A percentile compares a stretch with the other conserved stretches of the same genome.
Conservation (phyloP, 768 basidiomycete genomes). For the Suillus subalutaceus region DNA sequence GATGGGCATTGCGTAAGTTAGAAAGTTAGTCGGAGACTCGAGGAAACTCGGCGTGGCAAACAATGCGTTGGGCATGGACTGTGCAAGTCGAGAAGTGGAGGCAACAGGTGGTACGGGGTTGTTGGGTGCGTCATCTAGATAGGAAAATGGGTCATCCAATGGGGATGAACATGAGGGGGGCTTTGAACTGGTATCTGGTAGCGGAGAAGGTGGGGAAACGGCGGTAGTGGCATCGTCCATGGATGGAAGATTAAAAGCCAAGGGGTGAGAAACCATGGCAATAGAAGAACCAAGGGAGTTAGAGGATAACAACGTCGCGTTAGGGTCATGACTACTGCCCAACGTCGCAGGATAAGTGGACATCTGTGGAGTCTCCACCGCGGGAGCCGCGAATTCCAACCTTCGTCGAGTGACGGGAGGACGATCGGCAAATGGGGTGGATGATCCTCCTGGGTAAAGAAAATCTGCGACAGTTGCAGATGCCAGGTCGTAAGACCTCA, state of each 20-base stretch:
- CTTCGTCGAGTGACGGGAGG: conserved; percentile 24
- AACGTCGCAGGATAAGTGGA: neutral
- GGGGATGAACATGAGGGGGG: conserved; percentile 14
- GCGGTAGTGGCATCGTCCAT: neutral
- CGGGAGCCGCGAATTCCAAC: conserved; percentile 9
- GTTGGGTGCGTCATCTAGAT: conserved; percentile 46
- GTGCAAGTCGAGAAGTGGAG: conserved; percentile 27
- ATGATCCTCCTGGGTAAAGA: conserved; percentile 35
- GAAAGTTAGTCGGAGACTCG: conserved; percentile 40
- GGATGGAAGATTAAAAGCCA: neutral
- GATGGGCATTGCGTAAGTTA: conserved; percentile 57
- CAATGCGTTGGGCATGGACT: conserved; percentile 33
- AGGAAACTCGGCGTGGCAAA: conserved; percentile 38
- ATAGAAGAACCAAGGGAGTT: conserved; percentile 1
- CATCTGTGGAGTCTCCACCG: conserved; percentile 3
- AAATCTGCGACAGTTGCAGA: conserved; percentile 55
- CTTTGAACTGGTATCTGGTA: neutral
- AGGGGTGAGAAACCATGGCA: neutral
- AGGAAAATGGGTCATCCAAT: conserved; percentile 60
- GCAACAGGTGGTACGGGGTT: conserved; percentile 28
- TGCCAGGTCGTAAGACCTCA: conserved; percentile 57
- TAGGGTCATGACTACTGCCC: neutral
- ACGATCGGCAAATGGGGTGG: conserved; percentile 19
- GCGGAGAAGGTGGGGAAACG: conserved; percentile 11
- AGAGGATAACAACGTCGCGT: neutral